phyloP scores from a whole-genome alignment of 257 asterid genomes.

The Capsicum rhomboideum region DNA sequence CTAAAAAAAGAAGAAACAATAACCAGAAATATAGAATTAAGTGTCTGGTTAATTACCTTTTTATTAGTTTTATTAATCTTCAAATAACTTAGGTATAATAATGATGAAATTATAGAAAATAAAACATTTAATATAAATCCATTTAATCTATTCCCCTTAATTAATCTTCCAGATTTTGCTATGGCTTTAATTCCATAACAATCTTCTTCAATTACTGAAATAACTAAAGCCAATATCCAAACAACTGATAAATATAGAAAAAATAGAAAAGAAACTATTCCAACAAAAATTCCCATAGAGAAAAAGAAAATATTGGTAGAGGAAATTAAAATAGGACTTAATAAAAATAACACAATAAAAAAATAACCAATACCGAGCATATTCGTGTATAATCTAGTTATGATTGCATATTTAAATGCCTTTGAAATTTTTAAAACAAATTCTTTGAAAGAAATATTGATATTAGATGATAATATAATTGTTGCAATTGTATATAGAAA shows the following conservation, averaged over 20 bases:
- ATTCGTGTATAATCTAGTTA: slow-evolving; percentile 23
- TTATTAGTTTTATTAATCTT: background rate
- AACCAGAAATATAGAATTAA: background rate
- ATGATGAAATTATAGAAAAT: background rate
- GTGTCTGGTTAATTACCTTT: background rate
- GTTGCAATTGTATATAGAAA: background rate
- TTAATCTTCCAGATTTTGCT: slow-evolving; percentile 25
- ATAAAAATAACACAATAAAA: background rate
- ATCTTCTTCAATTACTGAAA: slow-evolving; percentile 36
- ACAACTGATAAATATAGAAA: slow-evolving; percentile 8
- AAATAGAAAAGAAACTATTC: background rate
- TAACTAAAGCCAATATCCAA: slow-evolving; percentile 19
- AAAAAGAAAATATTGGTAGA: background rate
- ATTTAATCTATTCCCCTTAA: slow-evolving; percentile 33
- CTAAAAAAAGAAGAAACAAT: slow-evolving; percentile 13
- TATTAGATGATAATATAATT: slow-evolving; percentile 6
- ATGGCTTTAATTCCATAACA: slow-evolving; percentile 30
- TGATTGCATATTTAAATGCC: slow-evolving; percentile 8
- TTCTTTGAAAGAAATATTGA: slow-evolving; percentile 7
- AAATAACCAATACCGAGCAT: slow-evolving; percentile 13
- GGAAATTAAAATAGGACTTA: background rate
- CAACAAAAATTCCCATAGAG: slow-evolving; percentile 1
- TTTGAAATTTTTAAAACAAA: background rate
- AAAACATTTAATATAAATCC: slow-evolving; percentile 32
- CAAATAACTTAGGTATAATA: slow-evolving; percentile 2